Evolutionary conservation across 768 basidiomycete genomes (phyloP).

Genomic region (Collybia nuda): DNA sequence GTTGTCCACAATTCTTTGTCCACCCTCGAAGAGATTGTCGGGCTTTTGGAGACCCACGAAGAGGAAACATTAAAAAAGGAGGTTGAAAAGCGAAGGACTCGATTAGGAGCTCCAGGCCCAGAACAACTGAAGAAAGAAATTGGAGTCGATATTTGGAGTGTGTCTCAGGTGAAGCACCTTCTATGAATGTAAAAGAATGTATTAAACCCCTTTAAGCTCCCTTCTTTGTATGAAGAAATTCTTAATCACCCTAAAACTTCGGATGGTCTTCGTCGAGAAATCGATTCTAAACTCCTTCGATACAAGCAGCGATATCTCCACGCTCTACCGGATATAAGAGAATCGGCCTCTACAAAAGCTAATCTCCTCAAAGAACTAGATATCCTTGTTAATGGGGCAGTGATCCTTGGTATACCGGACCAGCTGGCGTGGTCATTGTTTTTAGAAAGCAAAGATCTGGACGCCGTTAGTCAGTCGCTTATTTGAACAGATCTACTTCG

Average conservation of each 20-base stretch:
- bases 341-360: constrained; percentile 38
- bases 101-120: constrained; percentile 66
- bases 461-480: constrained; percentile 55
- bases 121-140: constrained; percentile 65
- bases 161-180: constrained; percentile 51
- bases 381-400: constrained; percentile 69
- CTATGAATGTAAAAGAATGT: not conserved
- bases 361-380: constrained; percentile 62
- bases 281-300: constrained; percentile 73
- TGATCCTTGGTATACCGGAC: constrained; percentile 75
- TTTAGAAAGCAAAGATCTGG: constrained; percentile 73
- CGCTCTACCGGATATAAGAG: constrained; percentile 47
- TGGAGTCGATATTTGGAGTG: constrained; percentile 58
- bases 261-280: constrained; percentile 75
- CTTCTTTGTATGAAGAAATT: constrained; percentile 73
- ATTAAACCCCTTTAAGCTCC: constrained; percentile 48
- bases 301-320: constrained; percentile 62
- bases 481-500: not conserved
- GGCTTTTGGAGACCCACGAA: constrained; percentile 65
- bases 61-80: constrained; percentile 57
- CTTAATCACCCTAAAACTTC: constrained; percentile 77
- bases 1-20: constrained; percentile 72
- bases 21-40: constrained; percentile 69
- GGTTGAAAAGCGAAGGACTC: constrained; percentile 72
- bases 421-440: constrained; percentile 80